Percentiles rank a stretch among this genome's conserved stretches.
Conservation (phyloP, 768 basidiomycete species). For the Boletus insuetus region DNA sequence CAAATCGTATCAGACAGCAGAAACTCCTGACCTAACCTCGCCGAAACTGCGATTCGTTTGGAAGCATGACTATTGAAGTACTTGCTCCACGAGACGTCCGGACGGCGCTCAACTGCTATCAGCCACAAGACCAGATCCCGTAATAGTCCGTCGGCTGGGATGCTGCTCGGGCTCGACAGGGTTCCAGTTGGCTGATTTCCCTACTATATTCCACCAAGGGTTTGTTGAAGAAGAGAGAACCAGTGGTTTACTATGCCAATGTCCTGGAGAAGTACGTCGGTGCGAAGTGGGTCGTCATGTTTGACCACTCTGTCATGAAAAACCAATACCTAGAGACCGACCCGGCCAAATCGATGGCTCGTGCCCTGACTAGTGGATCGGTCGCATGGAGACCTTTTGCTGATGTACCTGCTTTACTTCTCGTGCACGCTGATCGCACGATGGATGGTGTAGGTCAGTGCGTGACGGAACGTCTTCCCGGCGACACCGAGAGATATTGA, state of each 20-base stretch:
- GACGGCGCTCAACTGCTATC: background rate
- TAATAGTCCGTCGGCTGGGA: background rate
- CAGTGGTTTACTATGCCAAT: background rate
- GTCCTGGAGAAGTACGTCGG: background rate
- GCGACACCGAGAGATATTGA: slow-evolving; percentile 40
- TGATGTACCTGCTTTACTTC: background rate
- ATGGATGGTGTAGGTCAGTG: background rate
- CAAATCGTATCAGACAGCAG: too few relatives aligned
- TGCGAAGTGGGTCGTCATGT: background rate
- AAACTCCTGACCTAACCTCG: too few relatives aligned
- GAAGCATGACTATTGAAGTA: slow-evolving; percentile 13
- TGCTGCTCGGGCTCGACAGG: too few relatives aligned
- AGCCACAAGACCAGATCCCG: too few relatives aligned
- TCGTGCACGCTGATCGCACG: background rate
- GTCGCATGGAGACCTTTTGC: background rate
- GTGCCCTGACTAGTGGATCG: background rate
- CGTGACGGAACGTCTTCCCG: slow-evolving; percentile 28
- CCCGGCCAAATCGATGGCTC: too few relatives aligned
- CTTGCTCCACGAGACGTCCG: background rate
- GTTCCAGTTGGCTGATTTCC: too few relatives aligned
- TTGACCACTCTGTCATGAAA: background rate
- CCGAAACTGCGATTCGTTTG: background rate
- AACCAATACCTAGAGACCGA: background rate
- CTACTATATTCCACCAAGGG: background rate
- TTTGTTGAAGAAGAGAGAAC: background rate